Evolutionary conservation across 495 filamentous ascomycete species (phyloP), one percentile per base, ranked within the genome.

Genomic region (Penicillium angulare): DNA sequence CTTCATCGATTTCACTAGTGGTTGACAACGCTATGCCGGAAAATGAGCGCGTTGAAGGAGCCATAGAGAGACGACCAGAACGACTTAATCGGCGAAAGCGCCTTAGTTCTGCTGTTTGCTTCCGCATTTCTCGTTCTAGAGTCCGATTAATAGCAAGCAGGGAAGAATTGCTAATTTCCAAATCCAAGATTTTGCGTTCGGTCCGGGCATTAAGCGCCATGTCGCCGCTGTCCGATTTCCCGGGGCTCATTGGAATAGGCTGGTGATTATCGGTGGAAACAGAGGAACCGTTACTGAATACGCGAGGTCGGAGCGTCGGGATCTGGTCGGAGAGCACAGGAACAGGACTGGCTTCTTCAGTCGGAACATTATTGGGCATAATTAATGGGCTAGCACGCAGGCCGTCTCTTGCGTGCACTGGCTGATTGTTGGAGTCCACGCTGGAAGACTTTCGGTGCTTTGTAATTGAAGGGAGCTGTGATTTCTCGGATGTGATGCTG

Each of bases 151-250:
- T 97, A n/a, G 95, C 95, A 23, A 96, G 79, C 7, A 99, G 80
- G 18, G 90, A 96, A 2, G 90, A 92, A 56, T 99, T 99, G 53
- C 88, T 95, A 51, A 99, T 99, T 61, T 99, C 89, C n/a, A 99
- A 75, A 65, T 99, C 93, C 56, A 97, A 75, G 23, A 99, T 92
- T 68, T 97, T 97, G 48, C 93, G 84, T 68, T 97, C 93, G 6
- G 88, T 84, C 13, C 93, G 83, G 6, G 93, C 93, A 66, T 88
- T 48, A 20, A 87, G 79, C 2, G 91, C 90, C 7, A 31, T 22
- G 2, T 85, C 69, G 31, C 91, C 89, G 43, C 52, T 52, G 32
- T 75, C 68, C 3, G 68, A 61, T 34, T 74, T 78, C 0, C 68
- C 66, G 5, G 77, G 77, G 40, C 75, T 80, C 35, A 74, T 65